A percentile compares a stretch with the other conserved stretches of the same genome.
Evolutionary conservation across 2,329 filamentous ascomycete species (phyloP).

Genomic region (Fusarium brevicatenulatum): DNA sequence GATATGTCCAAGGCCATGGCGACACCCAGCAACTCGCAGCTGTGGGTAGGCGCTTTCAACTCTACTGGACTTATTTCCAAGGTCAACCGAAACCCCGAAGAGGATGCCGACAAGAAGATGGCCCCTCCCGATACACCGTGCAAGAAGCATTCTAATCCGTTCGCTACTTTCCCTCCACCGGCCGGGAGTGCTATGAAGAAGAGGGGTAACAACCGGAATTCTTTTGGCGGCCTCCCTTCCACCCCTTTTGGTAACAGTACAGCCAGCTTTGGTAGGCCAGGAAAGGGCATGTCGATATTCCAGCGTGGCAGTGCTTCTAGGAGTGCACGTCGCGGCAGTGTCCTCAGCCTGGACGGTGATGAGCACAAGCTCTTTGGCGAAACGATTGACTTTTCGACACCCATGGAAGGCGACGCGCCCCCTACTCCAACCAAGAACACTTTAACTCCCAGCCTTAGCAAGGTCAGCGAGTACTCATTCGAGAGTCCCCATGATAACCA

Average conservation of each 20-base stretch:
- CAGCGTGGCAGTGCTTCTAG: conserved; percentile 61
- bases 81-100: conserved; percentile 84
- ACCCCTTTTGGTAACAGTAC: conserved; percentile 78
- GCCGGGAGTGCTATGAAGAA: conserved; percentile 70
- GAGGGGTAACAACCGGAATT: conserved; percentile 71
- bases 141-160: conserved; percentile 80
- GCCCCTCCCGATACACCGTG: conserved; percentile 95
- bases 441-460: conserved; percentile 55
- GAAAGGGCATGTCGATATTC: conserved; percentile 74
- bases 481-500: conserved; percentile 50
- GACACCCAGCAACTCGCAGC: conserved; percentile 61
- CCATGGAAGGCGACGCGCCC: conserved; percentile 72
- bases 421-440: conserved; percentile 90
- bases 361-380: conserved; percentile 65
- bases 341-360: conserved; percentile 83
- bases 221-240: conserved; percentile 77
- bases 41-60: conserved; percentile 86
- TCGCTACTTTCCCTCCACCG: conserved; percentile 72
- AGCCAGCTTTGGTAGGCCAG: conserved; percentile 63
- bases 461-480: conserved; percentile 52
- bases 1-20: conserved; percentile 47
- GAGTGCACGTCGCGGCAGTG: conserved; percentile 69
- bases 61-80: conserved; percentile 96
- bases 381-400: conserved; percentile 39
- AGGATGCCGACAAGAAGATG: conserved; percentile 67